Evolutionary conservation across 306 rosid genomes (phyloP).

Genomic region (Pyrus betulifolia): DNA sequence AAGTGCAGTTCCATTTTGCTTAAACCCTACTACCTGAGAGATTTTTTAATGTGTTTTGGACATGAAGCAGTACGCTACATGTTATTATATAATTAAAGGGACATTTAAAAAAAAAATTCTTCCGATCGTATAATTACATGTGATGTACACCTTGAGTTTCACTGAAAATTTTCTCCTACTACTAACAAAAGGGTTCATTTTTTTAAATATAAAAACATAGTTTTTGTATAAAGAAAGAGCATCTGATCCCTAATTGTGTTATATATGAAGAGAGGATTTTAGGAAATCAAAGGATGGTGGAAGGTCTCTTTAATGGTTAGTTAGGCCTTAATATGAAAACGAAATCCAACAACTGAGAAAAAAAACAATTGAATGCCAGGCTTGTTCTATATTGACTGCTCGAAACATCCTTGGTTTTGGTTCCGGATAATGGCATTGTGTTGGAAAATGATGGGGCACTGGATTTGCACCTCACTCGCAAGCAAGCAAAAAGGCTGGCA

Average conservation of each 20-base stretch:
- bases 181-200: neutral
- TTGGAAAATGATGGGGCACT: slow-evolving; percentile 25
- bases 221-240: neutral
- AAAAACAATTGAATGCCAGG: neutral
- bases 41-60: neutral
- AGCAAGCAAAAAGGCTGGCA: neutral
- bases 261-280: neutral
- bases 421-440: neutral
- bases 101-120: too few species aligned
- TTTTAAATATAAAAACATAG: neutral
- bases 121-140: too few species aligned
- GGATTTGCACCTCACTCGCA: neutral
- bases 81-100: too few species aligned
- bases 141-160: fast-evolving
- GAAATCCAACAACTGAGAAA: slow-evolving; percentile 14
- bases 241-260: neutral
- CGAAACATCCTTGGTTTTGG: neutral
- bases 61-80: fast-evolving
- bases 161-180: neutral
- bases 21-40: neutral
- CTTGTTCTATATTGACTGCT: neutral
- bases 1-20: neutral
- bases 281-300: slow-evolving; percentile 10
- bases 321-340: slow-evolving; percentile 5
- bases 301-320: slow-evolving; percentile 17